phyloP scores from a whole-genome alignment of 257 asterid genomes.

The Nyctanthes arbortristis region DNA sequence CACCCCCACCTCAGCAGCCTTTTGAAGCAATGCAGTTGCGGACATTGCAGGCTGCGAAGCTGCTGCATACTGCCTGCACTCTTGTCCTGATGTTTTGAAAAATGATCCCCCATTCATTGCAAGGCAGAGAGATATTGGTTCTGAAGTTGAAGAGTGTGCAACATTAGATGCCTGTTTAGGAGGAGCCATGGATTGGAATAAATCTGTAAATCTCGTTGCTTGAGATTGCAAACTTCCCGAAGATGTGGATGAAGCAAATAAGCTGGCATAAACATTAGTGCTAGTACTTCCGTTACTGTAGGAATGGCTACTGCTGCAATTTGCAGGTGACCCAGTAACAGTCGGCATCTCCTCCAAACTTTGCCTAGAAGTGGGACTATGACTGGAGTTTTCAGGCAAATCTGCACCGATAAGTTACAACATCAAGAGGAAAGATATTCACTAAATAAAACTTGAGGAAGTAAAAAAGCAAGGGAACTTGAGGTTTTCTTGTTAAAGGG shows the following conservation, averaged over 20 bases:
- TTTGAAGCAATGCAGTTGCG: constrained; percentile 57
- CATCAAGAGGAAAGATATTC: constrained; percentile 8
- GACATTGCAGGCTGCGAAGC: constrained; percentile 53
- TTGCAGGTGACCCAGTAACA: constrained; percentile 23
- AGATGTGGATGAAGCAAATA: constrained; percentile 43
- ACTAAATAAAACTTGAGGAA: not conserved
- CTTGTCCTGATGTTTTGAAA: constrained; percentile 45
- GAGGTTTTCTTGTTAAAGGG: constrained; percentile 30
- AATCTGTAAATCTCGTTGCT: constrained; percentile 24
- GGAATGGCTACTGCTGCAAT: constrained; percentile 30
- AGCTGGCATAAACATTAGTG: constrained; percentile 43
- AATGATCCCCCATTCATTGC: constrained; percentile 42
- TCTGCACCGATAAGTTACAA: constrained; percentile 30
- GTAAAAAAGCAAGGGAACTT: constrained; percentile 22
- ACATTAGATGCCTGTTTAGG: constrained; percentile 29
- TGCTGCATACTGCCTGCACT: constrained; percentile 41
- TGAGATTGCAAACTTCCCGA: constrained; percentile 40
- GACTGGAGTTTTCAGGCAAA: constrained; percentile 23
- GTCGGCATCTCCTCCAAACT: constrained; percentile 34
- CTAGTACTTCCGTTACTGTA: constrained; percentile 39
- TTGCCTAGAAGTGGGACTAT: constrained; percentile 21
- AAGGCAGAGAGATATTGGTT: constrained; percentile 45
- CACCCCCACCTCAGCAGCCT: constrained; percentile 55
- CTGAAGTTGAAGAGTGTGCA: constrained; percentile 32
- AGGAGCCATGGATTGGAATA: constrained; percentile 29